A percentile compares a stretch with the other conserved stretches of the same genome.
Evolutionary conservation across 2,329 filamentous ascomycete species (phyloP).

Genomic region (Balansia obtecta): DNA sequence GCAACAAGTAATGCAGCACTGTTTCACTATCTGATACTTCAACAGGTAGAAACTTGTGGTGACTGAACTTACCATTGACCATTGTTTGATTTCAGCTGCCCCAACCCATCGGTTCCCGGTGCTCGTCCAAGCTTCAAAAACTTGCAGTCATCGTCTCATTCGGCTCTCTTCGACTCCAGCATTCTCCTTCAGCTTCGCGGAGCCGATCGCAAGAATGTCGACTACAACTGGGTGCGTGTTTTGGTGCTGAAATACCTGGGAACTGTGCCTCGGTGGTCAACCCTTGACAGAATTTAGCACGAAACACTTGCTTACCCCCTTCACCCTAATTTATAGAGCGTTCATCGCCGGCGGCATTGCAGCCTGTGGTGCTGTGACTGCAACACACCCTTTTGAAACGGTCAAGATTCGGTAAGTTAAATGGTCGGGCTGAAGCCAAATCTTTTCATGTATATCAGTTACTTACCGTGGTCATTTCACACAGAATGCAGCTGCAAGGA

Average conservation of each 20-base stretch:
- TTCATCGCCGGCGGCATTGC: slow-evolving; percentile 95
- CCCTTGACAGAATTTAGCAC: no score
- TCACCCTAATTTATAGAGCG: slow-evolving; percentile 37
- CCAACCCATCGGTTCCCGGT: neutral
- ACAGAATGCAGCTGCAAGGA: slow-evolving; percentile 86
- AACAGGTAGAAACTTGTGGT: no score
- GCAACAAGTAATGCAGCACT: neutral
- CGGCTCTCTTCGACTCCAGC: neutral
- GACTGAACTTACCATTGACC: no score
- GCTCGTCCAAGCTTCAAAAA: neutral
- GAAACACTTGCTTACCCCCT: slow-evolving; percentile 7
- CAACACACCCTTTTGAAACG: slow-evolving; percentile 96
- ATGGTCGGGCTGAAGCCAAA: neutral
- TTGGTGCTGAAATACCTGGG: neutral
- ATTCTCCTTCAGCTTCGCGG: neutral
- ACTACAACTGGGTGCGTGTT: slow-evolving; percentile 28
- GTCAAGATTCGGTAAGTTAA: slow-evolving; percentile 81
- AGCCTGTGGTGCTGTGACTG: slow-evolving; percentile 92
- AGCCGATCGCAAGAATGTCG: slow-evolving; percentile 9
- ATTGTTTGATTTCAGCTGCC: no score
- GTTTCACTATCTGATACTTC: no score
- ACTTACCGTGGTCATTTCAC: neutral
- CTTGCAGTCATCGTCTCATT: no score
- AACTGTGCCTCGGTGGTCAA: no score
- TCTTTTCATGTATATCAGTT: neutral